A percentile compares a stretch with the other conserved stretches of the same genome.
phyloP scores from a whole-genome alignment of 768 basidiomycete species.

The Pleurotus eryngii region DNA sequence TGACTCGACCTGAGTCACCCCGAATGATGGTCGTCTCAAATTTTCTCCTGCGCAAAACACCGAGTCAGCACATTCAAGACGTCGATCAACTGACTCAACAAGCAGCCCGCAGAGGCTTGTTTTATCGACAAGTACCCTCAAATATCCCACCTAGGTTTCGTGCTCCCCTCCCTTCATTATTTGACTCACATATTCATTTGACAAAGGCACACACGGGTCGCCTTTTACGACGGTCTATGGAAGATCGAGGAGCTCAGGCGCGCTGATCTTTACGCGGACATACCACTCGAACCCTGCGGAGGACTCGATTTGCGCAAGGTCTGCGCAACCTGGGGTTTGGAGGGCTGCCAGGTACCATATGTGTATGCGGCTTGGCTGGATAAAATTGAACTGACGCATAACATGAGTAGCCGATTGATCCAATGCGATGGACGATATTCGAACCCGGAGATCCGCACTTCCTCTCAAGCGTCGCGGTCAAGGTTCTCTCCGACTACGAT shows the following conservation, averaged over 20 bases:
- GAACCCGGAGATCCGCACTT: not conserved
- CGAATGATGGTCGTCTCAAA: not conserved
- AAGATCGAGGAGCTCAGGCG: not conserved
- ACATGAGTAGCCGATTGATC: not conserved
- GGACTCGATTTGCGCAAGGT: not conserved
- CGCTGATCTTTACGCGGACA: not conserved
- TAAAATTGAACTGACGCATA: not conserved
- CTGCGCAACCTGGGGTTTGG: not conserved
- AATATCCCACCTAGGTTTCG: not conserved
- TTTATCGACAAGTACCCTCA: not conserved
- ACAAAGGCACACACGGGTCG: not conserved
- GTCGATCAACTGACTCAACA: not conserved
- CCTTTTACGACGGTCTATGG: conserved; percentile 1
- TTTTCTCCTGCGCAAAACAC: not conserved
- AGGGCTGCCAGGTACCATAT: not conserved
- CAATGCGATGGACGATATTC: conserved; percentile 1
- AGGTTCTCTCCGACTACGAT: conserved; percentile 1
- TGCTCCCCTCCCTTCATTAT: not conserved
- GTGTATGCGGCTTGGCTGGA: not conserved
- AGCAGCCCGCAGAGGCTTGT: not conserved
- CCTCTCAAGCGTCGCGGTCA: not conserved
- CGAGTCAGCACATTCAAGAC: not conserved
- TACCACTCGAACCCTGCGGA: conserved; percentile 2
- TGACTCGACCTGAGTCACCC: not conserved
- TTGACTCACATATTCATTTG: not conserved